Percentiles rank a stretch among this genome's conserved stretches.
phyloP scores from a whole-genome alignment of 257 asterid genomes.

The Lavandula angustifolia region DNA sequence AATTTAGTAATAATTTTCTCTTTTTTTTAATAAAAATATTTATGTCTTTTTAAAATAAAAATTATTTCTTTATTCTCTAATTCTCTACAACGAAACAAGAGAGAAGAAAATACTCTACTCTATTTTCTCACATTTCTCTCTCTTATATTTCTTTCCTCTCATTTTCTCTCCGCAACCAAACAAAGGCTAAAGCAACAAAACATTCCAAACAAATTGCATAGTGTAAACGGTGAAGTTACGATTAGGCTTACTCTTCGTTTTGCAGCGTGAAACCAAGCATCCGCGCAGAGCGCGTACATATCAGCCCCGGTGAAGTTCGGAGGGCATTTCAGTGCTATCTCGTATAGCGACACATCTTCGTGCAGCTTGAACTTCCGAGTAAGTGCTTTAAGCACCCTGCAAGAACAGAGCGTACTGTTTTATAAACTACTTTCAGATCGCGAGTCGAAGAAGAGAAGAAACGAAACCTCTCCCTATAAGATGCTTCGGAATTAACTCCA shows the following conservation, averaged over 20 bases:
- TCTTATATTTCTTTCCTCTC: too few relatives aligned
- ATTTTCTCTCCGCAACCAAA: too few relatives aligned
- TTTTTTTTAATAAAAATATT: too few relatives aligned
- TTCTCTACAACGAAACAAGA: too few relatives aligned
- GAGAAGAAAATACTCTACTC: too few relatives aligned
- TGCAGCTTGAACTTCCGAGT: constrained; percentile 85
- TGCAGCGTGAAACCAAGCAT: constrained; percentile 99
- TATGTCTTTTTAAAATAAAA: too few relatives aligned
- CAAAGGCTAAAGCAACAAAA: too few relatives aligned
- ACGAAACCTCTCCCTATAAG: constrained; percentile 83
- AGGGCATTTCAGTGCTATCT: constrained; percentile 85
- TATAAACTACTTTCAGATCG: constrained; percentile 20
- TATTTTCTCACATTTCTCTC: too few relatives aligned
- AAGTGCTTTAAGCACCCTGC: constrained; percentile 88
- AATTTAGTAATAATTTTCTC: too few relatives aligned
- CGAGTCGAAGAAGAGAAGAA: not conserved
- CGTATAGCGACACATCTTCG: constrained; percentile 68
- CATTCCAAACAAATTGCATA: too few relatives aligned
- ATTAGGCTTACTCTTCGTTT: constrained; percentile 58
- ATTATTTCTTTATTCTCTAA: too few relatives aligned
- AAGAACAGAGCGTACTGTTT: not conserved
- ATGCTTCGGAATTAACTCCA: constrained; percentile 93
- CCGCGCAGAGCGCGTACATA: constrained; percentile 96
- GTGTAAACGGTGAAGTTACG: not conserved
- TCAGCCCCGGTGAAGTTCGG: constrained; percentile 98